Base-by-base conservation (phyloP, 306 rosid genomes). In the Oxytropis ochrocephala region DNA sequence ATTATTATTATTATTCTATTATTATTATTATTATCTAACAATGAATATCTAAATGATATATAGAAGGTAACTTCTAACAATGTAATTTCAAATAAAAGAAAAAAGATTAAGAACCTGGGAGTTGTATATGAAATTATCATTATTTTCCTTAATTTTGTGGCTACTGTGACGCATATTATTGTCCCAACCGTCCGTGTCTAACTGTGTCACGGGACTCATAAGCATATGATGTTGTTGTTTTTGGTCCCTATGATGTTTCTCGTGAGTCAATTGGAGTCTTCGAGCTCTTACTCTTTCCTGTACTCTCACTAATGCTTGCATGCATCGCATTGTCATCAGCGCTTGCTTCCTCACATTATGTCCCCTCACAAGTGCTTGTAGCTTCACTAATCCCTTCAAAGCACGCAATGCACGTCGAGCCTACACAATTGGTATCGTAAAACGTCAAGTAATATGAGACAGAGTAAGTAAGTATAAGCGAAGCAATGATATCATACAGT, bases 281-380 rank as follows among this genome's bases (percentile, higher is more conserved):
- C 92, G 86, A 14, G 92, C 92, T 35, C 91, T 81, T 8, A 94
- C 96, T 80, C 91, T 83, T 19, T 86, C 87, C 38, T 94, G 99
- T 4, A 91, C 99, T 0, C 99, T 73, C 2, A 94, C 99, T 17
- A 94, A 67, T 10, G 99, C 99, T 74, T 94, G 96, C 97, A 94
- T 94, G 73, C 99, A 91, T 5, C 96, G 82, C 99, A 94, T 94
- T 38, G 99, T 94, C 95, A 88, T 80, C 18, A 87, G 92, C 6
- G 99, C 97, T 85, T 94, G 99, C 82, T 91, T 94, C 11, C 99
- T 58, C 41, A 94, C 99, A 50, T 91, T 91, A 36, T 94, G 87
- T 11, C 99, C 97, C 72, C 99, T 87, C 70, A 91, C 99, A 36
- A 94, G 78, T 46, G 99, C 99, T 46, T 94, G 99, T 27, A 94